phyloP scores from a whole-genome alignment of 202 grass and related monocot genomes.

The Elaeis oleifera region DNA sequence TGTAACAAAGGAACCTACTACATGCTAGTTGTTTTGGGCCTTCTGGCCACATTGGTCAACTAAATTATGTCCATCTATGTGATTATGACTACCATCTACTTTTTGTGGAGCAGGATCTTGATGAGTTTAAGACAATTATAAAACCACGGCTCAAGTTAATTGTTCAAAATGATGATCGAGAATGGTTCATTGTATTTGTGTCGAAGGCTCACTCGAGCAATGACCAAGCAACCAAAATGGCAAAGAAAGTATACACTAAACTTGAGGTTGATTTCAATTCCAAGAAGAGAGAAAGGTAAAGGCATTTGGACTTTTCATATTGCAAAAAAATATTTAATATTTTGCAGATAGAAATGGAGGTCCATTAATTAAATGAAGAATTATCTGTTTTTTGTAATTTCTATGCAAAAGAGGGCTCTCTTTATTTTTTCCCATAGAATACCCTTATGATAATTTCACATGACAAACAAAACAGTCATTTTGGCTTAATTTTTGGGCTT shows the following conservation, averaged over 20 bases:
- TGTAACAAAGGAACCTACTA: neutral
- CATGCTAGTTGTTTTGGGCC: too few relatives aligned
- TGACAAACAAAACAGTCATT: too few relatives aligned
- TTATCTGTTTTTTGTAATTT: too few relatives aligned
- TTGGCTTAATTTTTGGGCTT: too few relatives aligned
- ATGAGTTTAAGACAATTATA: slow-evolving; percentile 97
- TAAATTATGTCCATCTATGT: neutral
- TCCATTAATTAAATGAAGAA: too few relatives aligned
- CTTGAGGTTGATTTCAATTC: slow-evolving; percentile 96
- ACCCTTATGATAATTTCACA: too few relatives aligned
- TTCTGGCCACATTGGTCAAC: too few relatives aligned
- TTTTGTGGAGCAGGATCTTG: slow-evolving; percentile 63
- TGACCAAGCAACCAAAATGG: slow-evolving; percentile 88
- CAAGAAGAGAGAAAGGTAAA: slow-evolving; percentile 94
- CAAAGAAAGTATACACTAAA: slow-evolving; percentile 86
- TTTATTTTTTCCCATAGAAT: too few relatives aligned
- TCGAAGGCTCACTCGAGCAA: slow-evolving; percentile 86
- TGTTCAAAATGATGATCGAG: slow-evolving; percentile 95
- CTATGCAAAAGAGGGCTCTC: too few relatives aligned
- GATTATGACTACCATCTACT: neutral
- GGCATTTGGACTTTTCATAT: too few relatives aligned
- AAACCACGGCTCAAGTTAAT: slow-evolving; percentile 96
- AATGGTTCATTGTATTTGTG: slow-evolving; percentile 98
- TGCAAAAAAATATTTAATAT: too few relatives aligned
- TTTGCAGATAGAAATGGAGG: too few relatives aligned